Evolutionary conservation across 2,329 filamentous ascomycete species (phyloP).

Genomic region (Beauveria rudraprayagi): DNA sequence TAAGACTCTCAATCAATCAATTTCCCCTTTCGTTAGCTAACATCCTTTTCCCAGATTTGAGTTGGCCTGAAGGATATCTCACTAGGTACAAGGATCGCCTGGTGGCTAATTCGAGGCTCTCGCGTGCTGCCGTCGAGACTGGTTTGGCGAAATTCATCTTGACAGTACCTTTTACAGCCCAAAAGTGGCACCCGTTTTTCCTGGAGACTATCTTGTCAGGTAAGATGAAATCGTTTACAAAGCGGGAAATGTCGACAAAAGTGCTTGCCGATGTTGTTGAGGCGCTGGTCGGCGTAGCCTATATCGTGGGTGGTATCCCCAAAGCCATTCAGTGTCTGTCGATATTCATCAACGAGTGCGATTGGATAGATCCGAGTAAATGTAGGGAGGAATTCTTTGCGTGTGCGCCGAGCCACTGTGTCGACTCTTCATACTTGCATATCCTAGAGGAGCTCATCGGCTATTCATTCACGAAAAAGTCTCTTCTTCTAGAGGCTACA

Average conservation of each 20-base stretch:
- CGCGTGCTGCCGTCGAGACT: constrained; percentile 50
- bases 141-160: constrained; percentile 70
- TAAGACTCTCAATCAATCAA: constrained; percentile 25
- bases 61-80: constrained; percentile 71
- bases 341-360: constrained; percentile 54
- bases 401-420: constrained; percentile 25
- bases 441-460: constrained; percentile 59
- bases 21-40: background rate
- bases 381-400: constrained; percentile 37
- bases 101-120: constrained; percentile 69
- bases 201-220: constrained; percentile 28
- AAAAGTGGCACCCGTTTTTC: constrained; percentile 65
- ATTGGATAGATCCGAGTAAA: constrained; percentile 41
- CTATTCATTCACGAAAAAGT: constrained; percentile 61
- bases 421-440: constrained; percentile 32
- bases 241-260: constrained; percentile 58
- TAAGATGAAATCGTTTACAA: constrained; percentile 3
- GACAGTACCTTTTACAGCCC: constrained; percentile 55
- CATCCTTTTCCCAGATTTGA: constrained; percentile 38
- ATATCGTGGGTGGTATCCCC: constrained; percentile 56
- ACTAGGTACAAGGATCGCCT: constrained; percentile 58
- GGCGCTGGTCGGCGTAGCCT: constrained; percentile 70
- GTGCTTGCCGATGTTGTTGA: constrained; percentile 82
- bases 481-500: constrained; percentile 67
- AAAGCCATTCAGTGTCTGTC: constrained; percentile 58